Evolutionary conservation across 2,329 filamentous ascomycete species (phyloP).

Genomic region (Ilyonectria sp.): DNA sequence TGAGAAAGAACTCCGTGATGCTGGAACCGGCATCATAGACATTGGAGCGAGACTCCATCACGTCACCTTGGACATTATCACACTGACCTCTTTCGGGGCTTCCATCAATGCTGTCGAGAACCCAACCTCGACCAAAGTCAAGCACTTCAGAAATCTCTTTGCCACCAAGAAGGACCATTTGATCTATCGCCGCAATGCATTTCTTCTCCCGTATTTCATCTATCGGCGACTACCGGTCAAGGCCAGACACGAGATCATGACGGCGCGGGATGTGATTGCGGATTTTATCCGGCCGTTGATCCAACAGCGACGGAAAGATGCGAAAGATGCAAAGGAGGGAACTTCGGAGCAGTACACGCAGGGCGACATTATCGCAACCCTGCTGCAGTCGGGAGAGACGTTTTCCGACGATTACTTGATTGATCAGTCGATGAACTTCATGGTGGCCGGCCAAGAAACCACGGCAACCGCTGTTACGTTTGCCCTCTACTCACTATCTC

Average conservation of each 20-base stretch:
- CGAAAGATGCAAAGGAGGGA: conserved; percentile 3
- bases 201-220: conserved; percentile 25
- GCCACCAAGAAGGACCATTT: conserved; percentile 28
- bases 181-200: conserved; percentile 25
- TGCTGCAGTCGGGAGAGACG: conserved; percentile 29
- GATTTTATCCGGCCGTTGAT: conserved; percentile 34
- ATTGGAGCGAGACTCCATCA: conserved; percentile 66
- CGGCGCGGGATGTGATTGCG: conserved; percentile 25
- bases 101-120: conserved; percentile 33
- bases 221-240: conserved; percentile 29
- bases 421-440: conserved; percentile 24
- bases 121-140: conserved; percentile 19
- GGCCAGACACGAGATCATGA: conserved; percentile 31
- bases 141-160: conserved; percentile 34
- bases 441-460: conserved; percentile 25
- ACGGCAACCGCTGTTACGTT: conserved; percentile 23
- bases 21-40: conserved; percentile 51
- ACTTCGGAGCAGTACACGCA: conserved; percentile 22
- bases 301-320: conserved; percentile 26
- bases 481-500: conserved; percentile 14
- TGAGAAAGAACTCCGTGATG: conserved; percentile 26
- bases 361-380: conserved; percentile 31
- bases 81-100: conserved; percentile 58
- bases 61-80: conserved; percentile 63
- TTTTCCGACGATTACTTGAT: conserved; percentile 34